phyloP scores from a whole-genome alignment of 108 stramenopile genomes.

The Poteriospumella lacustris region DNA sequence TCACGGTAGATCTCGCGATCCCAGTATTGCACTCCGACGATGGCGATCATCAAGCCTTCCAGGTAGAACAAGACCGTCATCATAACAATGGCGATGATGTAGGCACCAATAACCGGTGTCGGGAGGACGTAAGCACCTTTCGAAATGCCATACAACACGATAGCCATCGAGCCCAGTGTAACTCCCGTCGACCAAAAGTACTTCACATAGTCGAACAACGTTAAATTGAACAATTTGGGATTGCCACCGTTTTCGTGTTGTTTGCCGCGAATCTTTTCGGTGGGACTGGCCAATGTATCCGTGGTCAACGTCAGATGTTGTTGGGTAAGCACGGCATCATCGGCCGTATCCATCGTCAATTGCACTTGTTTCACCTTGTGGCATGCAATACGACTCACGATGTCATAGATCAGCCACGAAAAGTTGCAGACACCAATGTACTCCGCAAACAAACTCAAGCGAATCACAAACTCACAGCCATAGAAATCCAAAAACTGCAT shows the following conservation, averaged over 20 bases:
- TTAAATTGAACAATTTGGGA: background rate
- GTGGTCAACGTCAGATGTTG: background rate
- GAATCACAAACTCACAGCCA: conserved; percentile 4
- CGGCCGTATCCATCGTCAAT: background rate
- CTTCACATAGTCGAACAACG: background rate
- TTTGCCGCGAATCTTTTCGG: background rate
- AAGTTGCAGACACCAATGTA: conserved; percentile 14
- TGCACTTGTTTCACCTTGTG: background rate
- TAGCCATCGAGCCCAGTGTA: background rate
- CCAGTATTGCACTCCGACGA: conserved; percentile 6
- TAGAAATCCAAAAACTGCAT: conserved; percentile 4
- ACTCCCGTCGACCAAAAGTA: conserved; percentile 4
- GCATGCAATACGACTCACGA: background rate
- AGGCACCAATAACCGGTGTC: background rate
- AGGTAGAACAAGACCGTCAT: background rate
- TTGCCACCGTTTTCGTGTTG: background rate
- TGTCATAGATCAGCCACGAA: background rate
- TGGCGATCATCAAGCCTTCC: conserved; percentile 21
- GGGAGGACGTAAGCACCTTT: conserved; percentile 7
- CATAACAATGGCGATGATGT: background rate
- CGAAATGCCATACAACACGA: background rate
- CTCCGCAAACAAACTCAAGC: background rate
- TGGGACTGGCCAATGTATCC: background rate
- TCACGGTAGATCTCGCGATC: conserved; percentile 25
- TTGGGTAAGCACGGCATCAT: too few species aligned